Evolutionary conservation across 2,329 filamentous ascomycete genomes (phyloP), one percentile per base, ranked within the genome.

Genomic region (Aspergillus persii): DNA sequence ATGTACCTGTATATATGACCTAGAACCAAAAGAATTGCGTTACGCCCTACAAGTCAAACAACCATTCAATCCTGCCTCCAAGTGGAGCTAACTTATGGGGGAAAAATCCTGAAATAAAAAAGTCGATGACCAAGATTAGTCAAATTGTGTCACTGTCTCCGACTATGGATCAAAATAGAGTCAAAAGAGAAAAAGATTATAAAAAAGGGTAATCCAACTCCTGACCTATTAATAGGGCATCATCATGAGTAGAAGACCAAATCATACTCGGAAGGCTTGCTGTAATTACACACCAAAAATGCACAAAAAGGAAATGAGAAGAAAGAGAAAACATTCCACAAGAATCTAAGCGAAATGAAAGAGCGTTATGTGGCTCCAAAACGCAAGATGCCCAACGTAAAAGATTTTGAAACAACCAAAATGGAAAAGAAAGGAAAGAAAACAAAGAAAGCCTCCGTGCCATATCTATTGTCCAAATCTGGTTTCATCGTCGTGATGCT

Each of bases 391-490:
- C 56, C 48, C 51, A 58, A 50, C 23, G 39, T 60, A 50, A 55
- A 39, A 29, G 30, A 50, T 49, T 50, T 50, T 50, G 53, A 57
- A 59, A 54, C 49, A 8, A 15, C 41, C 36, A 41, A 41, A 41
- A 41, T 55, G 31, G 46, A 48, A 44, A 23, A 23, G 18, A 23
- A 23, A 23, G 18, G 18, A 23, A 23, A 23, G 1, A 2, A 23
- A 23, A 23, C 18, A 23, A 36, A 58, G 29, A 47, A 48, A 46
- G 55, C 27, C 47, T 33, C 53, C 44, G 39, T 57, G 59, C 51
- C 63, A 61, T 63, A 64, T 64, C 64, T 68, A 67, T 65, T 59
- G 55, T 55, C 61, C 64, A 60, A 58, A 58, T 44, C 55, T 50
- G 54, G 46, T 62, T 57, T 57, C 58, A 50, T n/a, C 48, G 51